Percentiles rank a stretch among this genome's conserved stretches.
Evolutionary conservation across 176 grass and related monocot genomes (phyloP).

Genomic region (Hordeum marinum): DNA sequence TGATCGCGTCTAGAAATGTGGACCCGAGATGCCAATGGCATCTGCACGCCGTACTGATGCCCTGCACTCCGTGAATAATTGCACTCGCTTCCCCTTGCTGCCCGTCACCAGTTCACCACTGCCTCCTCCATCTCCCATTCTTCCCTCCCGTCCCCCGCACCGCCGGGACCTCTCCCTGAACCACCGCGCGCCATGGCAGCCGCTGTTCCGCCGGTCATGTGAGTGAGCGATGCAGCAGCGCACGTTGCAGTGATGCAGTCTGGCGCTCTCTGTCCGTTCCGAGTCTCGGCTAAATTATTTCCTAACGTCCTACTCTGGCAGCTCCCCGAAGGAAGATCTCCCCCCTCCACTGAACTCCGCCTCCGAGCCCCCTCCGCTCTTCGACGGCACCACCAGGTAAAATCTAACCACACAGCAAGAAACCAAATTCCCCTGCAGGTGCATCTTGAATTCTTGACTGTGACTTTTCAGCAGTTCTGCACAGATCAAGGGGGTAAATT

Average conservation of each 20-base stretch:
- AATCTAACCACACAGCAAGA: not conserved
- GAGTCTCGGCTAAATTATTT: not conserved
- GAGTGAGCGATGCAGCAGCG: not conserved
- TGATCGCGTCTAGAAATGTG: too few species aligned
- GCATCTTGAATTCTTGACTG: too few species aligned
- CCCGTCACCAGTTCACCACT: slow-evolving; percentile 26
- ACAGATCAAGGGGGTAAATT: not conserved
- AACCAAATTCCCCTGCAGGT: not conserved
- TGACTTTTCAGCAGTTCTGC: not conserved
- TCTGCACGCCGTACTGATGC: too few species aligned
- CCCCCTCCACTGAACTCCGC: slow-evolving; percentile 43
- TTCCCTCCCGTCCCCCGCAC: not conserved
- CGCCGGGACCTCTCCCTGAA: not conserved
- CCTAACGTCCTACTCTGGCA: not conserved
- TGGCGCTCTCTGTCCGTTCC: not conserved
- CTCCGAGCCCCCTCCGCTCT: slow-evolving; percentile 62
- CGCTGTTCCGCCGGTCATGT: slow-evolving; percentile 17
- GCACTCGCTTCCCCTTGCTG: not conserved
- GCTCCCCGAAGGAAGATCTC: slow-evolving; percentile 44
- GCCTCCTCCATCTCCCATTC: not conserved
- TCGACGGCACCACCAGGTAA: slow-evolving; percentile 81
- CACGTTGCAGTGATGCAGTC: not conserved
- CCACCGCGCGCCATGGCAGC: slow-evolving; percentile 30
- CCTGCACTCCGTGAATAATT: not conserved
- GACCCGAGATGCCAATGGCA: too few species aligned